Evolutionary conservation across 169 alveolate genomes (phyloP), one percentile per base, ranked within the genome.

Genomic region (Plasmodium vinckei): DNA sequence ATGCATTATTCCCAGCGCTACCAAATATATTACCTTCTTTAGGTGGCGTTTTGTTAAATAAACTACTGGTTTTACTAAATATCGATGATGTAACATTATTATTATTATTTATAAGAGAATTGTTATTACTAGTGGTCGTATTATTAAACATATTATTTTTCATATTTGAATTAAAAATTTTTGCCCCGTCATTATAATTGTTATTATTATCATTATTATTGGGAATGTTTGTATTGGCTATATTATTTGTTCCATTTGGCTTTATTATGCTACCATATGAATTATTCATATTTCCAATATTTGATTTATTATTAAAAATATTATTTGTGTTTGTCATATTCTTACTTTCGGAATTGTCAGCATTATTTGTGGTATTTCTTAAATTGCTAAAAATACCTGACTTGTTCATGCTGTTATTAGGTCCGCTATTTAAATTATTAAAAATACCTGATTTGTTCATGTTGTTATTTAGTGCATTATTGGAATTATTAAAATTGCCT

Each of bases 81-180:
- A 23, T 10, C 0, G 23, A 17, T 27, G 7, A 23, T 33, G 15
- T 10, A 12, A 27, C 1, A 63, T 47, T 42, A 15, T 9, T 12
- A 23, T 9, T 21, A 23, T 44, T 25, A 15, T n/a, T n/a, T n/a
- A 39, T 1, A 21, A 21, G 25, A 21, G 25, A 42, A 27, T 19
- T 56, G 60, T 57, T 73, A 15, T 42, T 73, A 44, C 63, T 46
- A 51, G 13, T 27, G 33, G 25, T 23, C 7, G 53, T 47, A 12
- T 60, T 42, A 9, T 56, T 56, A 73, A 44, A 44, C 5, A 60
- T 3, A 17, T n/a, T 60, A 3, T 39, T 73, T n/a, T 17, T 17
- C 33, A 13, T 39, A 27, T 51, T 21, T 6, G 27, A 57, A 19
- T 59, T 73, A 33, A 42, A 39, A 51, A 59, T 33, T 47, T 39